Evolutionary conservation across 768 basidiomycete genomes (phyloP).

Genomic region (Tulasnella sp.): DNA sequence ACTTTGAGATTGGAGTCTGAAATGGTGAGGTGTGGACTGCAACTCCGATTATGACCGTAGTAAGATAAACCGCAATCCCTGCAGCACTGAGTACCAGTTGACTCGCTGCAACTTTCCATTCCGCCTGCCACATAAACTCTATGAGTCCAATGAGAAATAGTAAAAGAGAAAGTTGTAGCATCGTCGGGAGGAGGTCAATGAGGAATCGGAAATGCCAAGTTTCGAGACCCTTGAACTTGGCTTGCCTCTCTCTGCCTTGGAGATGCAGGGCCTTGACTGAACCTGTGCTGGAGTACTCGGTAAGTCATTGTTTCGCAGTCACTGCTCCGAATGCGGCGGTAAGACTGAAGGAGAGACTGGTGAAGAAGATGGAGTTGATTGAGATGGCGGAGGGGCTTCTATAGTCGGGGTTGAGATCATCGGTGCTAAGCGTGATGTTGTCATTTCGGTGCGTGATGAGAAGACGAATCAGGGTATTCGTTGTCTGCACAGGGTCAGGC

Average conservation of each 20-base stretch:
- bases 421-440: neutral
- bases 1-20: no score
- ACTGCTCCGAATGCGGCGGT: no score
- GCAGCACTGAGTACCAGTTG: no score
- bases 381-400: no score
- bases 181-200: neutral
- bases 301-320: no score
- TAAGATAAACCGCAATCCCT: no score
- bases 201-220: neutral
- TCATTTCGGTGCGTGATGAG: neutral
- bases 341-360: no score
- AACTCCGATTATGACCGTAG: no score
- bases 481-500: neutral
- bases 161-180: slow-evolving; percentile 2
- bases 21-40: no score
- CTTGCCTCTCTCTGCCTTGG: slow-evolving; percentile 3
- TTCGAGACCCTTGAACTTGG: neutral
- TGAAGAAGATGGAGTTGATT: no score
- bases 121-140: neutral
- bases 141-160: neutral
- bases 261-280: neutral
- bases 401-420: neutral
- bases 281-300: no score
- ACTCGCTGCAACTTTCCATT: no score
- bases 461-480: slow-evolving; percentile 1